Evolutionary conservation across 2,329 filamentous ascomycete species (phyloP).

Genomic region (Alternaria sp.): DNA sequence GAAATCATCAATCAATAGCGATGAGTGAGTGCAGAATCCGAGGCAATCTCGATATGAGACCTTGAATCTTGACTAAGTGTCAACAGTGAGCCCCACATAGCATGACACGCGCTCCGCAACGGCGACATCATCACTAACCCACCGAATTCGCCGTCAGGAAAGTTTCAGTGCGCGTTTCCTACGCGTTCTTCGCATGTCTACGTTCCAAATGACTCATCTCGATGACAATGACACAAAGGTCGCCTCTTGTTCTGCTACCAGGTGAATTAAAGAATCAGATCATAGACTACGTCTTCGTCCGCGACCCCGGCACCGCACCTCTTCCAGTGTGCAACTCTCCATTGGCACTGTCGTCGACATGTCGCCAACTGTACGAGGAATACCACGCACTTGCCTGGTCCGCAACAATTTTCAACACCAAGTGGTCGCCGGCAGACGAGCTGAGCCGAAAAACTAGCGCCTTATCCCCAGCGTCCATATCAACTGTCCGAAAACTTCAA

Average conservation of each 20-base stretch:
- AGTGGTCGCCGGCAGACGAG: slow-evolving; percentile 6
- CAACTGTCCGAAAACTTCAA: slow-evolving; percentile 22
- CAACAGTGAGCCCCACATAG: not conserved
- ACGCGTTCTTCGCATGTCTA: not conserved
- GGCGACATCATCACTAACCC: not conserved
- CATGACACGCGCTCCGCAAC: not conserved
- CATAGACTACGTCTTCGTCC: slow-evolving; percentile 21
- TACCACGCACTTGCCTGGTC: slow-evolving; percentile 20
- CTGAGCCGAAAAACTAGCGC: slow-evolving; percentile 7
- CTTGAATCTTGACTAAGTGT: not conserved
- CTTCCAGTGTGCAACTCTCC: slow-evolving; percentile 18
- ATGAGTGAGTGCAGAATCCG: not conserved
- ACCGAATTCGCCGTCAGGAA: not conserved
- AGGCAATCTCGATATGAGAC: not conserved
- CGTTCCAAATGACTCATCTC: not conserved
- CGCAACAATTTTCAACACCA: slow-evolving; percentile 18
- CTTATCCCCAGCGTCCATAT: not conserved
- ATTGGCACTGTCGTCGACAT: slow-evolving; percentile 26
- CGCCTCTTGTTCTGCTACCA: slow-evolving; percentile 21
- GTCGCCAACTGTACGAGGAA: slow-evolving; percentile 27
- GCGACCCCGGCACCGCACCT: slow-evolving; percentile 13
- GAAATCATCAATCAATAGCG: not conserved
- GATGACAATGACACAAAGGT: not conserved
- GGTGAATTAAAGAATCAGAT: slow-evolving; percentile 31
- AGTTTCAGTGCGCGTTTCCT: not conserved